Percentiles rank a stretch among this genome's conserved stretches.
phyloP scores from a whole-genome alignment of 306 rosid genomes.

The Argentina anserina region DNA sequence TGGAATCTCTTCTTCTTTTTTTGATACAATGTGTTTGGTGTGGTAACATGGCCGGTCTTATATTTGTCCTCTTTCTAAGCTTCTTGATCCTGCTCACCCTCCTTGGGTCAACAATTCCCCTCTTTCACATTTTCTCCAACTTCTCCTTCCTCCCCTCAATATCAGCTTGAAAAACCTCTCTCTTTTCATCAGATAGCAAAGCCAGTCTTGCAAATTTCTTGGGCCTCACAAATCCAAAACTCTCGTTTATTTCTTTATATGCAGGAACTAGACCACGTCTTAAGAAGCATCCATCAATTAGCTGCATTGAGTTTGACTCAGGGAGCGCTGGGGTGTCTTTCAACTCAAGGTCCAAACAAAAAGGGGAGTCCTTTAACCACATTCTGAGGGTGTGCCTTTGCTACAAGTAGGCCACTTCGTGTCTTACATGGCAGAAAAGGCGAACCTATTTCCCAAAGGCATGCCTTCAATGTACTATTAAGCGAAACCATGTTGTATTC shows the following conservation, averaged over 20 bases:
- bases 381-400: slow-evolving; percentile 89
- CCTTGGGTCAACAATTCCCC: slow-evolving; percentile 39
- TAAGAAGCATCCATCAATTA: slow-evolving; percentile 75
- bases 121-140: slow-evolving; percentile 53
- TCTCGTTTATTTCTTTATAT: slow-evolving; percentile 68
- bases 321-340: slow-evolving; percentile 68
- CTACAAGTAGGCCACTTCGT: slow-evolving; percentile 73
- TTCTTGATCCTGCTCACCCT: slow-evolving; percentile 40
- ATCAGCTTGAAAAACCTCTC: slow-evolving; percentile 67
- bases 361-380: slow-evolving; percentile 97
- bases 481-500: slow-evolving; percentile 91
- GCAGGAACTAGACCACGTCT: slow-evolving; percentile 92
- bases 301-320: slow-evolving; percentile 66
- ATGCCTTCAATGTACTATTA: slow-evolving; percentile 68
- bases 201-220: slow-evolving; percentile 89
- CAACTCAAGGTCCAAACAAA: slow-evolving; percentile 90
- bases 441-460: slow-evolving; percentile 97
- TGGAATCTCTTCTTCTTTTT: background rate
- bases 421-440: slow-evolving; percentile 92
- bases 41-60: slow-evolving; percentile 31
- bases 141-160: slow-evolving; percentile 70
- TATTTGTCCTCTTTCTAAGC: slow-evolving; percentile 40
- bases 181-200: slow-evolving; percentile 71
- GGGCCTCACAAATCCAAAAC: slow-evolving; percentile 74
- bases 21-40: slow-evolving; percentile 28